phyloP scores from a whole-genome alignment of 169 alveolate species.

The Cryptosporidium viatorum region DNA sequence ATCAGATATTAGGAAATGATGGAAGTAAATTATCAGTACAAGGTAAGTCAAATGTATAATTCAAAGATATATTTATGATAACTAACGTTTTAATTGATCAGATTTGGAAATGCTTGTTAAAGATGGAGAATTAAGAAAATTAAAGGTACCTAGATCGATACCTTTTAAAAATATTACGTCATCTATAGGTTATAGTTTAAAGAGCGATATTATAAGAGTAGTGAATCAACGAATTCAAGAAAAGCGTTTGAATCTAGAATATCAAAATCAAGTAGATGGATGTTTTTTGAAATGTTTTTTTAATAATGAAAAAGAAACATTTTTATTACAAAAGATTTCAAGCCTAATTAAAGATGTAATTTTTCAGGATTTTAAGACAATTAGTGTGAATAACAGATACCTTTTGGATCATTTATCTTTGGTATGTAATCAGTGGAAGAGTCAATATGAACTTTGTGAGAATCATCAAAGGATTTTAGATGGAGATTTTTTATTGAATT shows the following conservation, averaged over 20 bases:
- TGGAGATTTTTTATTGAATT: not conserved
- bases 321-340: not conserved
- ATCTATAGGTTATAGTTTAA: conserved; percentile 47
- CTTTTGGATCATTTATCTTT: not conserved
- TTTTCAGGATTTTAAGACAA: conserved; percentile 6
- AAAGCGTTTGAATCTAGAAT: not conserved
- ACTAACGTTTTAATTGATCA: not conserved
- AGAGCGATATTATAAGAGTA: conserved; percentile 12
- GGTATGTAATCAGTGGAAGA: not conserved
- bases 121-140: conserved; percentile 40
- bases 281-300: conserved; percentile 7
- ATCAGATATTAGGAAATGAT: conserved; percentile 14
- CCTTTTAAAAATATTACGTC: not conserved
- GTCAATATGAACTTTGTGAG: not conserved
- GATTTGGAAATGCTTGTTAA: conserved; percentile 63
- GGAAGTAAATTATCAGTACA: conserved; percentile 15
- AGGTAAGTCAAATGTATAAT: conserved; percentile 13
- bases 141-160: conserved; percentile 41
- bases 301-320: not conserved
- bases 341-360: not conserved
- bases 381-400: not conserved
- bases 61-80: no score
- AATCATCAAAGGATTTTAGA: not conserved
- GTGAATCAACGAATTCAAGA: not conserved
- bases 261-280: not conserved